Evolutionary conservation across 148 eudicot species (phyloP).

Genomic region (Arbutus unedo): DNA sequence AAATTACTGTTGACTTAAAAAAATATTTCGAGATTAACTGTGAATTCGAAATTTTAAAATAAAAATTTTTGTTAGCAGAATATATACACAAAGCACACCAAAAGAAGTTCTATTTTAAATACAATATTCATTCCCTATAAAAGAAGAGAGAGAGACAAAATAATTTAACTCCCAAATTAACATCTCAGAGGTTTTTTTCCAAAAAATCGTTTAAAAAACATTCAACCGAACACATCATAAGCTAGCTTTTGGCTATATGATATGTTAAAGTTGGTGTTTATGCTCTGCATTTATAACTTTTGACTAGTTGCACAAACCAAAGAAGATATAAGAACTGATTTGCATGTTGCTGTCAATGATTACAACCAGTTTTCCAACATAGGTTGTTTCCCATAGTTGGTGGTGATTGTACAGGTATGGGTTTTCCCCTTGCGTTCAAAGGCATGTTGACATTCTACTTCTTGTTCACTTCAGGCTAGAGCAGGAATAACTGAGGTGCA

Average conservation of each 20-base stretch:
- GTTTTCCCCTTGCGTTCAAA: conserved; percentile 6
- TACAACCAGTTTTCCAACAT: neutral
- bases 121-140: too few species aligned
- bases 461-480: conserved; percentile 50
- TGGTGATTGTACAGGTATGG: conserved; percentile 4
- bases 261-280: neutral
- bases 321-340: neutral
- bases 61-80: too few species aligned
- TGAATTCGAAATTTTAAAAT: too few species aligned
- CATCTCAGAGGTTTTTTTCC: too few species aligned
- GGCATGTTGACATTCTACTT: neutral
- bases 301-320: neutral
- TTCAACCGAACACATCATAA: too few species aligned
- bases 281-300: neutral
- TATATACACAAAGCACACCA: too few species aligned
- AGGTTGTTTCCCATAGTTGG: neutral
- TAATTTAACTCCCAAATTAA: too few species aligned
- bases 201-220: too few species aligned
- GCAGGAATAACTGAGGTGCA: conserved; percentile 83
- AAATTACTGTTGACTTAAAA: too few species aligned
- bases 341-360: neutral
- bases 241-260: neutral
- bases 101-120: too few species aligned
- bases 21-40: too few species aligned
- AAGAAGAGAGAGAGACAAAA: too few species aligned